Percentiles rank a stretch among this genome's conserved stretches.
Conservation (phyloP, 1,284 basidiomycete species). For the Cryptococcus sp. region DNA sequence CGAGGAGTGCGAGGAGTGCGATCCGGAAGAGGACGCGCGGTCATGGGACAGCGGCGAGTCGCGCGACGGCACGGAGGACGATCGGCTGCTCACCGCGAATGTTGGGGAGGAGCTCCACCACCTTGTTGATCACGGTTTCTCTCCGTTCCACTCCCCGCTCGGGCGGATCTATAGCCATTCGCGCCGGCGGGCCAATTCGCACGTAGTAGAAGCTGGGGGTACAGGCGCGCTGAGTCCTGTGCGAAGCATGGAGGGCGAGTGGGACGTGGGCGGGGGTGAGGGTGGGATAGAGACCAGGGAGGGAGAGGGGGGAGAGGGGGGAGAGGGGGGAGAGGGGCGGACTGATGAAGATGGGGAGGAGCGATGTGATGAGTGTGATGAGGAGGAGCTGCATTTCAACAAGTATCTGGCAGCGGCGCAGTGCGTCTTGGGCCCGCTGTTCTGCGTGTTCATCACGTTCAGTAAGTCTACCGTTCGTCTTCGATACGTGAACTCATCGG, state of each 20-base stretch:
- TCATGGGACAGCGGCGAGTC: not conserved
- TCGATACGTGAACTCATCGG: no score
- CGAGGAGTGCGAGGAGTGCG: slow-evolving; percentile 3
- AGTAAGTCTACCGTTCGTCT: slow-evolving; percentile 53
- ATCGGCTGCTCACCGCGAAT: slow-evolving; percentile 19
- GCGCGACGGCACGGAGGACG: slow-evolving; percentile 13
- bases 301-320: slow-evolving; percentile 50
- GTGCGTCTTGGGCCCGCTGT: slow-evolving; percentile 72
- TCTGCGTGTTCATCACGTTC: slow-evolving; percentile 69
- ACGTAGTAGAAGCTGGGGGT: slow-evolving; percentile 3
- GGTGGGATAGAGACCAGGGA: slow-evolving; percentile 57
- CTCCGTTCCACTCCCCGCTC: slow-evolving; percentile 31
- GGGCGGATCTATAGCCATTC: slow-evolving; percentile 18
- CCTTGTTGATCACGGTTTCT: slow-evolving; percentile 31
- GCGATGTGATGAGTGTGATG: slow-evolving; percentile 17
- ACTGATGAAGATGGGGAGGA: slow-evolving; percentile 43
- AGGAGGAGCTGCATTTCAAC: slow-evolving; percentile 58
- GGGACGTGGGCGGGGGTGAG: slow-evolving; percentile 3
- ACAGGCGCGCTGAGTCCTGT: not conserved
- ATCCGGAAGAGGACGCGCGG: not conserved
- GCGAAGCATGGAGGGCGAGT: slow-evolving; percentile 50
- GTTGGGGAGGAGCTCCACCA: slow-evolving; percentile 44
- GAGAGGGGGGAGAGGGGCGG: slow-evolving; percentile 50
- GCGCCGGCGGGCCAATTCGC: slow-evolving; percentile 7
- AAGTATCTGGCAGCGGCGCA: slow-evolving; percentile 78